These are phyloP conservation scores for Paraurostyla sp. DNA, from an alignment of 73 alveolate species.

Conservation along the genomic window DNA sequence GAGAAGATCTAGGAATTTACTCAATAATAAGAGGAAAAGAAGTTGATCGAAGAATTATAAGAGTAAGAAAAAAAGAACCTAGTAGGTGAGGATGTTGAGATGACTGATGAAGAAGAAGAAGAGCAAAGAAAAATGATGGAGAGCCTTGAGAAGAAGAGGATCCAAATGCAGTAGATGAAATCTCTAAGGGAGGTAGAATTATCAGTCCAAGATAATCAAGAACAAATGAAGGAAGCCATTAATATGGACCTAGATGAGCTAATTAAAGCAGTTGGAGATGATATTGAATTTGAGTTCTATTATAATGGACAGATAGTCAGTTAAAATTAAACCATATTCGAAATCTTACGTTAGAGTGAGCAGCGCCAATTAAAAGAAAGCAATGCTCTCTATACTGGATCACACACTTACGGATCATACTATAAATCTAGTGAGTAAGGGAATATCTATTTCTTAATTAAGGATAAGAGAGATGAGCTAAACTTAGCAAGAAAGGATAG, in stretches of 20 bases:
- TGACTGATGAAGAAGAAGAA: conserved; percentile 49
- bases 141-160: conserved; percentile 20
- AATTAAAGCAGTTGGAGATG: conserved; percentile 33
- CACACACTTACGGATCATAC: background rate
- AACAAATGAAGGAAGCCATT: background rate
- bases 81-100: conserved; percentile 45
- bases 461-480: conserved; percentile 45
- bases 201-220: background rate
- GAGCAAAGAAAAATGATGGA: conserved; percentile 18
- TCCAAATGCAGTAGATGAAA: background rate
- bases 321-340: conserved; percentile 10
- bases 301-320: background rate
- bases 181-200: conserved; percentile 9
- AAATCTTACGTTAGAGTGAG: conserved; percentile 4
- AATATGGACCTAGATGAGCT: conserved; percentile 35
- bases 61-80: background rate
- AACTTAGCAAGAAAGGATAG: conserved; percentile 17
- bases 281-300: conserved; percentile 56
- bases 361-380: background rate
- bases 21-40: conserved; percentile 52
- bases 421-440: background rate
- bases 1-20: conserved; percentile 15
- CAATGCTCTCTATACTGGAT: background rate
- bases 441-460: conserved; percentile 35
- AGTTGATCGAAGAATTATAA: background rate